Conservation (phyloP, 352 stramenopile genomes). For the Globisporangium lucens region DNA sequence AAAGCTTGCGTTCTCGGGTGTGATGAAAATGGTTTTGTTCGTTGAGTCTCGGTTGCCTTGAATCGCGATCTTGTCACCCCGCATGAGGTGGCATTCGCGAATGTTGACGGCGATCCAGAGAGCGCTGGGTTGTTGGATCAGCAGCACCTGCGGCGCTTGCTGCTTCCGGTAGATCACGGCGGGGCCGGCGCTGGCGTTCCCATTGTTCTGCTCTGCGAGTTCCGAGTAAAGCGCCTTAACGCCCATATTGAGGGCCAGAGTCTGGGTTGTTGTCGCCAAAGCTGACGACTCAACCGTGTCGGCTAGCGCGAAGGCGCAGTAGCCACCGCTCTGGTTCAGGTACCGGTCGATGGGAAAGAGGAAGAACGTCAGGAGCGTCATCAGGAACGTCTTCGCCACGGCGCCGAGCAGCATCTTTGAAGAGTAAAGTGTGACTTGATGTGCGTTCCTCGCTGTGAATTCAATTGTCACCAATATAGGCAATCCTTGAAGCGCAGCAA, state of each 20-base stretch:
- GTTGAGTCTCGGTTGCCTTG: constrained; percentile 2
- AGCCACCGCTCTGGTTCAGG: not conserved
- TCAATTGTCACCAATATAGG: not conserved
- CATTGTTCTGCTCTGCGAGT: not conserved
- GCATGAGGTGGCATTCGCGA: constrained; percentile 20
- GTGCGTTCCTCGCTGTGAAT: not conserved
- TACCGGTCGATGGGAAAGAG: not conserved
- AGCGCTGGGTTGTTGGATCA: constrained; percentile 19
- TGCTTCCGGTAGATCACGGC: constrained; percentile 20
- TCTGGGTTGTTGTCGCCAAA: not conserved
- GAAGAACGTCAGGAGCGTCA: constrained; percentile 9
- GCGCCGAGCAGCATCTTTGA: not conserved
- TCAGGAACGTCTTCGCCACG: not conserved
- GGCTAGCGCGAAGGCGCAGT: not conserved
- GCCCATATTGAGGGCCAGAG: not conserved
- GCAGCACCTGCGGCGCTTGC: constrained; percentile 21
- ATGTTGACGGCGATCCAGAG: constrained; percentile 27
- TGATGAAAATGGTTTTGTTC: constrained; percentile 10
- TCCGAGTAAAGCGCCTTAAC: not conserved
- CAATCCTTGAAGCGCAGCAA: not conserved
- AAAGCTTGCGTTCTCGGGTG: constrained; percentile 16
- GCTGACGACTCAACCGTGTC: not conserved
- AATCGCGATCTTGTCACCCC: constrained; percentile 25
- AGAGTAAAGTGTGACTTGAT: not conserved
- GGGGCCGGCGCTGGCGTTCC: not conserved